These are phyloP conservation scores for Fusarium veterinarium DNA, from an alignment of 2,329 filamentous ascomycete genomes.

Conservation along the genomic window DNA sequence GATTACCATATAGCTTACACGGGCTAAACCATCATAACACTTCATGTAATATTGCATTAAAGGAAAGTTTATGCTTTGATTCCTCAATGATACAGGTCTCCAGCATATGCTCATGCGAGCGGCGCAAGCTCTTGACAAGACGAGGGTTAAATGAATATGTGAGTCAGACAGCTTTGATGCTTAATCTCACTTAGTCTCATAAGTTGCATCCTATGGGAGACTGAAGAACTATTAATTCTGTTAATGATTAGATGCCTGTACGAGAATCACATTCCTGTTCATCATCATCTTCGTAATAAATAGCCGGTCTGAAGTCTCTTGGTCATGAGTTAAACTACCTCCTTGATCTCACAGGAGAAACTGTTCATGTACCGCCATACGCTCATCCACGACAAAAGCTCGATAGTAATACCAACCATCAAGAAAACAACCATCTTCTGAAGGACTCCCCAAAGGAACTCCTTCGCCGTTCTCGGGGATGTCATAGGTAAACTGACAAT, in stretches of 20 bases:
- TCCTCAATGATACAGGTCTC: no score
- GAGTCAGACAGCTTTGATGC: not conserved
- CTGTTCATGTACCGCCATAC: not conserved
- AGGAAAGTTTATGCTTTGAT: no score
- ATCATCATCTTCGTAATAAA: not conserved
- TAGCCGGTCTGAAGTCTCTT: no score
- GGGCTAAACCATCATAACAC: no score
- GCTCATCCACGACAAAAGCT: not conserved
- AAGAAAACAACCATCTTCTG: not conserved
- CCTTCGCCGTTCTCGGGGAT: not conserved
- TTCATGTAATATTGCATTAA: no score
- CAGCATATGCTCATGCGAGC: no score
- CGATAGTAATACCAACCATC: not conserved
- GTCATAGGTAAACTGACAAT: fast-evolving
- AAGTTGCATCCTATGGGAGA: not conserved
- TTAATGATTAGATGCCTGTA: not conserved
- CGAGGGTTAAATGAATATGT: no score
- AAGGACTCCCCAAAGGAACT: not conserved
- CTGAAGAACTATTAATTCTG: not conserved
- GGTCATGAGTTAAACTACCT: no score
- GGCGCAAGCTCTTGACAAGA: no score
- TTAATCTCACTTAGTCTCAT: not conserved
- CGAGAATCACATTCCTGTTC: not conserved
- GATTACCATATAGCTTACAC: no score
- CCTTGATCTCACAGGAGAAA: not conserved